phyloP scores from a whole-genome alignment of 2,329 filamentous ascomycete species.

The Macrophomina phaseolina region DNA sequence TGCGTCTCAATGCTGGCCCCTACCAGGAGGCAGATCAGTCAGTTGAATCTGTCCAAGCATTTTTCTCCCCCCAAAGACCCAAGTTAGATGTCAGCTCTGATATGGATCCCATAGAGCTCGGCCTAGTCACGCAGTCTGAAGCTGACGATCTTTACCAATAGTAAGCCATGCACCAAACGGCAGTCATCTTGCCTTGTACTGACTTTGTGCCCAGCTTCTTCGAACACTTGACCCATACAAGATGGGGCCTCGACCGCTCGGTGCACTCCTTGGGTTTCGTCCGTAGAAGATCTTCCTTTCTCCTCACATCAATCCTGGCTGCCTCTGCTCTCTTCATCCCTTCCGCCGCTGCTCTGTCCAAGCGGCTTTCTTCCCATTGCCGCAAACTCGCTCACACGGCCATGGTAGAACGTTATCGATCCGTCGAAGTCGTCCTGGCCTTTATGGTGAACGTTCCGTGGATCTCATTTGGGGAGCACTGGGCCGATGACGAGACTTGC shows the following conservation, averaged over 20 bases:
- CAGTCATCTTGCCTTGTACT: neutral
- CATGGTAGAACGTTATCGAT: slow-evolving; percentile 66
- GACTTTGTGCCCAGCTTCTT: slow-evolving; percentile 62
- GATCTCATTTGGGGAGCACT: slow-evolving; percentile 72
- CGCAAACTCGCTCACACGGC: slow-evolving; percentile 67
- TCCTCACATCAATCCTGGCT: slow-evolving; percentile 74
- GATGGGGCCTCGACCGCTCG: slow-evolving; percentile 74
- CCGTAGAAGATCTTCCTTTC: slow-evolving; percentile 69
- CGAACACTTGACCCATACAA: slow-evolving; percentile 71
- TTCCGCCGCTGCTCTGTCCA: slow-evolving; percentile 67
- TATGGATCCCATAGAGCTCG: slow-evolving; percentile 72
- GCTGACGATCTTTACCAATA: slow-evolving; percentile 68
- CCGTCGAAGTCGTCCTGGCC: slow-evolving; percentile 74
- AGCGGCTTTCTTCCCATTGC: slow-evolving; percentile 68
- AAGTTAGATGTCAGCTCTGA: slow-evolving; percentile 68
- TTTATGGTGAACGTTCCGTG: slow-evolving; percentile 79
- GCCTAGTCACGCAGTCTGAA: slow-evolving; percentile 70
- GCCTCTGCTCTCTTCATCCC: slow-evolving; percentile 72
- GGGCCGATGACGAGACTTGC: slow-evolving; percentile 75
- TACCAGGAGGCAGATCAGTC: slow-evolving; percentile 6
- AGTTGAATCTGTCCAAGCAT: slow-evolving; percentile 46
- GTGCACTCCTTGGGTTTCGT: slow-evolving; percentile 71
- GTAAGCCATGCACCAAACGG: slow-evolving; percentile 50
- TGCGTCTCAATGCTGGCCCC: slow-evolving; percentile 5
- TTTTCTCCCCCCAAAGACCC: slow-evolving; percentile 70